Evolutionary conservation across 768 basidiomycete species (phyloP).

Genomic region (Flagelloscypha sp.): DNA sequence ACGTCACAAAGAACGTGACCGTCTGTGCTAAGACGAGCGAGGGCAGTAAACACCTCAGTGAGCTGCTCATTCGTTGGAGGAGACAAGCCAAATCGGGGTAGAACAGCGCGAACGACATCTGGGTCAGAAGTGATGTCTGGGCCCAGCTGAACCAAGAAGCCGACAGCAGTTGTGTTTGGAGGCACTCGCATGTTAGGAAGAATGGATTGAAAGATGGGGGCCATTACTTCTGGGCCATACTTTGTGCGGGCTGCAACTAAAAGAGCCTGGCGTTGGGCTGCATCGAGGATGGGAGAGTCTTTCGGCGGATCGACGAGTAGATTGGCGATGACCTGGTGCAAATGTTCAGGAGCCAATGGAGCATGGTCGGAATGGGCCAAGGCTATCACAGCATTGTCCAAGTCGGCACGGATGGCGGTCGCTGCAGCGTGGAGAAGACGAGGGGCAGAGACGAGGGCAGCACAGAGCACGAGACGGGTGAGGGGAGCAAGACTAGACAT

Average conservation of each 20-base stretch:
- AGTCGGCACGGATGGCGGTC: conserved; percentile 64
- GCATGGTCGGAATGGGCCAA: conserved; percentile 71
- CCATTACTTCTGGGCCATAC: conserved; percentile 69
- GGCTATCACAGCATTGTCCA: conserved; percentile 69
- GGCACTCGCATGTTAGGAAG: conserved; percentile 71
- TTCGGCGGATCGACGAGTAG: conserved; percentile 62
- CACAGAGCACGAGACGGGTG: conserved; percentile 69
- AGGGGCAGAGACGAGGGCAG: conserved; percentile 61
- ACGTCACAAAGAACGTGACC: conserved; percentile 69
- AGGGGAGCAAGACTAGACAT: conserved; percentile 73
- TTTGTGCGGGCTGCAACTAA: conserved; percentile 70
- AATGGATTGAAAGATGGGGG: conserved; percentile 66
- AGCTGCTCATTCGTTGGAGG: conserved; percentile 68
- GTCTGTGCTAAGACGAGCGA: conserved; percentile 65
- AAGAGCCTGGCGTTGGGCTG: conserved; percentile 65
- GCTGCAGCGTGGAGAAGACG: conserved; percentile 45
- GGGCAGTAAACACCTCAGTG: conserved; percentile 58
- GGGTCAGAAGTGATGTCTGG: conserved; percentile 71
- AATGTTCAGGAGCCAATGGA: conserved; percentile 64
- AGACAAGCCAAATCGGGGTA: conserved; percentile 69
- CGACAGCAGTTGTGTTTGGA: conserved; percentile 60
- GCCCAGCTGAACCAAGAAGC: conserved; percentile 69
- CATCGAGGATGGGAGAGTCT: conserved; percentile 66
- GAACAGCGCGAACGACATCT: conserved; percentile 59
- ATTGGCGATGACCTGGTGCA: conserved; percentile 74